Evolutionary conservation across 106 monocot species (phyloP), one percentile per base, ranked within the genome.

Genomic region (Acorus calamus): DNA sequence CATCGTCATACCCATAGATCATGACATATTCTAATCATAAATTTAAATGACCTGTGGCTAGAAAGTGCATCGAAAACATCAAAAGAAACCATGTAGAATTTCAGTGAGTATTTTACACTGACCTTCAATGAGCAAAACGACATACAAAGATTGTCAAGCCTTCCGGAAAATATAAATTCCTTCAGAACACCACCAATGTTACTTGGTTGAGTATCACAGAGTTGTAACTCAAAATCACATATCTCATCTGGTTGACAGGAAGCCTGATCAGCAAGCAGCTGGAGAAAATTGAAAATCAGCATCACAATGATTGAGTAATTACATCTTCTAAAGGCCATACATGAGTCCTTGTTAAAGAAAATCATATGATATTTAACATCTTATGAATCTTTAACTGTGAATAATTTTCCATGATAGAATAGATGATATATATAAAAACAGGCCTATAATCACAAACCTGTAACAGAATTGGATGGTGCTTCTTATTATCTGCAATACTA

Each of bases 141-240:
- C 91, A 88, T 88, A 81, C 91, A 98, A 62, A 98, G 87, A 59
- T 98, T 98, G 74, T 98, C 91, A 47, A 98, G 85, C 72, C 96
- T 84, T 60, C 96, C 96, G 7, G 96, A 98, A 75, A 88, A 98
- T 55, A 98, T 79, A 56, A 98, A 98, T 64, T 98, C 96, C 69
- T 83, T 91, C 78, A 65, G 63, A 61, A 73, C 80, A 72, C 96
- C 96, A 53, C 82, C 96, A 61, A 98, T 61, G 60, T 47, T 57
- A 68, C 96, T 91, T 66, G 91, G 87, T 70, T 98, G 96, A 59
- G 96, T 98, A 62, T 98, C 96, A 64, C 96, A 98, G 62, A 98
- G 53, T 79, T 98, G 96, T 42, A 98, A 74, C 80, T 98, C 96
- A 78, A 98, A 91, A 57, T 96, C 96, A 66, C 85, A 91, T 55